Conservation (phyloP, 441 rosid genomes). For the Corymbia citriodora region DNA sequence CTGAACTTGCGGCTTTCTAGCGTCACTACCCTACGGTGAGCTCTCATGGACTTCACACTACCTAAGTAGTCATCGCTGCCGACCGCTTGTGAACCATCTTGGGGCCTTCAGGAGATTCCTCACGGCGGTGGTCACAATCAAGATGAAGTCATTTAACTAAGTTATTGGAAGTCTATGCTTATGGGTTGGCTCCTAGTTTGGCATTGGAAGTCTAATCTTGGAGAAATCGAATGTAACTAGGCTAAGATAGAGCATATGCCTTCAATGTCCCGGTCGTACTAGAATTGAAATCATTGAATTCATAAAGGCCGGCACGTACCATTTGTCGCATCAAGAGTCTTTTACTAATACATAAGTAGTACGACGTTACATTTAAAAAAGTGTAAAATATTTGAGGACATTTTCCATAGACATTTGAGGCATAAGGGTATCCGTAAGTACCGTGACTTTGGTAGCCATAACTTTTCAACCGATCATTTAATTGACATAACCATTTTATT, state of each 20-base stretch:
- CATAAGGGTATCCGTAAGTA: accelerated
- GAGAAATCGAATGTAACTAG: not conserved
- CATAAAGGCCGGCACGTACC: not conserved
- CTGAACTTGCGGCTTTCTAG: not conserved
- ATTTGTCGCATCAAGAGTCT: not conserved
- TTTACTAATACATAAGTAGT: not conserved
- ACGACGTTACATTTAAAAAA: not conserved
- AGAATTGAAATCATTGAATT: not conserved
- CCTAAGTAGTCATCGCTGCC: not conserved
- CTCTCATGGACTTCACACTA: not conserved
- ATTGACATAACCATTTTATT: not conserved
- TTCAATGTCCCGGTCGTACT: not conserved
- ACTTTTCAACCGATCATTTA: not conserved
- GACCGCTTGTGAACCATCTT: not conserved
- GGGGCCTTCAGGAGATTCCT: not conserved
- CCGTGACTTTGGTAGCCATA: accelerated
- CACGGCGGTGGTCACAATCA: not conserved
- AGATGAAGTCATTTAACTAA: not conserved
- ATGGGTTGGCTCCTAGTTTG: not conserved
- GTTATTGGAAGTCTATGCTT: not conserved
- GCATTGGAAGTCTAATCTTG: not conserved
- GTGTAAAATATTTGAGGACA: not conserved
- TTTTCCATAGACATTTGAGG: accelerated
- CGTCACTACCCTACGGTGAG: not conserved
- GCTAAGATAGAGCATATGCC: not conserved